Base-by-base conservation (phyloP, 805 yeast genomes). In the Barnettozyma wickerhamii region DNA sequence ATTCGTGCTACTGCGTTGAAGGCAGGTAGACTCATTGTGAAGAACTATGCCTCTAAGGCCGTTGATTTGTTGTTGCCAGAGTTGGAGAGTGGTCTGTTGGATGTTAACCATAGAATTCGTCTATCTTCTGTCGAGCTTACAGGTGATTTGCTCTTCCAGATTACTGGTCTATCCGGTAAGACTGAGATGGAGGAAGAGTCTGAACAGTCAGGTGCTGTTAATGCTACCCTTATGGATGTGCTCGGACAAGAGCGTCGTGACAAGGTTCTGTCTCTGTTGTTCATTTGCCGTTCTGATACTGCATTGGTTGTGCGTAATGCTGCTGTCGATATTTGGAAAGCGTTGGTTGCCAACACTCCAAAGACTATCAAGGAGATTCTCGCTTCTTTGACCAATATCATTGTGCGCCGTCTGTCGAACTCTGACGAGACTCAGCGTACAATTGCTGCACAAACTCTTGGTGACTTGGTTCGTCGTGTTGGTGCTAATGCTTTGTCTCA, bases 251-350 rank as follows among this genome's bases (percentile, higher is more conserved):
- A 84, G 6, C 85, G 96, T 58, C 83, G 97, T 57, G 95, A 89
- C 60, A 78, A 88, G 43, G 74, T 93, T 30, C 69, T 93, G 52
- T 77, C 97, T 1, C 71, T 90, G n/a, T 69, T 93, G 51, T 93
- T 89, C 62, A 80, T 93, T 26, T 90, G 97, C 63, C 89, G 99
- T 62, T 86, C 95, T 12, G 99, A 93, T 68, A 77, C 81, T 30
- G 77, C 93, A 29, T 87, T 87, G 51, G 72, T 81, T 50, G 99
- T 93, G 20, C 81, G 99, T 54, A 79, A 79, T 49, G 85, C 95
- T 19, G 81, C 98, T 10, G 78, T 87, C 45, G 96, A 93, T 54
- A 88, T 93, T 35, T 93, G 99, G 99, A 90, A 90, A 66, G 88
- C 96, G 0, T 71, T 93, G 58, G 97, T 93, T 38, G 85, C 95